Conservation (phyloP, 345 rosid genomes). For the Rhodamnia rubescens region DNA sequence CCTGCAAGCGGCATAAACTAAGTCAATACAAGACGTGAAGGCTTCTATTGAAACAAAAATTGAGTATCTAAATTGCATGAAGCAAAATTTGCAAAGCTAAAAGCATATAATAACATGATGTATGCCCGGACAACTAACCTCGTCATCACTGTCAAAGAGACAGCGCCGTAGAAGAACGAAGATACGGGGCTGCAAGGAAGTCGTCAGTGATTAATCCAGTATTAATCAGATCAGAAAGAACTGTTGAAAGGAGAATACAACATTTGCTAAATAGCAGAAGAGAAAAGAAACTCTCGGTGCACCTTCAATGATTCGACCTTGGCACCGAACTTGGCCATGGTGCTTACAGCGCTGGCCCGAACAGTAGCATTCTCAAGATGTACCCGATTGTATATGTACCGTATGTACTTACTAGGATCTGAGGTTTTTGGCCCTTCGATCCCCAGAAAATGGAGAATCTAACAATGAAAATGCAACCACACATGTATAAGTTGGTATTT, state of each 20-base stretch:
- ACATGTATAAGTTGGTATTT: background rate
- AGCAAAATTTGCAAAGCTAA: background rate
- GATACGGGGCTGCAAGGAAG: conserved; percentile 61
- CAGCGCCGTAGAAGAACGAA: conserved; percentile 85
- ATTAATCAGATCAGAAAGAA: background rate
- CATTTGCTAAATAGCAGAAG: background rate
- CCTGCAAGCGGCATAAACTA: conserved; percentile 25
- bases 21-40: background rate
- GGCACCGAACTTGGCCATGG: conserved; percentile 94
- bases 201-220: background rate
- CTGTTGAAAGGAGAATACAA: background rate
- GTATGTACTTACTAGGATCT: conserved; percentile 91
- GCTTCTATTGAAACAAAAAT: background rate
- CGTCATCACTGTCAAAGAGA: conserved; percentile 91
- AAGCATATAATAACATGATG: background rate
- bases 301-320: conserved; percentile 89
- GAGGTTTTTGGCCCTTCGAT: conserved; percentile 91
- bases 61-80: background rate
- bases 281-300: background rate
- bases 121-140: conserved; percentile 39
- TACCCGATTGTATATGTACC: conserved; percentile 93
- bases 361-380: conserved; percentile 99
- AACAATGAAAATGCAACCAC: conserved; percentile 2
- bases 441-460: conserved; percentile 98
- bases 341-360: conserved; percentile 93